phyloP scores from a whole-genome alignment of 2,329 filamentous ascomycete genomes.

The Calycina herbarum region DNA sequence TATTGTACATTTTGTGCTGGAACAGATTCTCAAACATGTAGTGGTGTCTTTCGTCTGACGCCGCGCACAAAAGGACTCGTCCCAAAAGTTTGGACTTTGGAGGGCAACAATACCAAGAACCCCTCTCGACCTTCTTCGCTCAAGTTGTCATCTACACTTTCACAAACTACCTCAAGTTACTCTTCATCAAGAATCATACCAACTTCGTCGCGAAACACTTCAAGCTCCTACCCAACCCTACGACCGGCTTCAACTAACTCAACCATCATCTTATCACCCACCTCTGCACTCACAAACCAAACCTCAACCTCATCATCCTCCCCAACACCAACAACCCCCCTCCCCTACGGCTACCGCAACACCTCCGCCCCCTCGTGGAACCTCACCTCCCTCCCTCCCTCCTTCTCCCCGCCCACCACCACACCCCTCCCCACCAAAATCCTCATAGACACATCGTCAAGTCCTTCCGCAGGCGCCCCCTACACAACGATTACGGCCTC shows the following conservation, averaged over 20 bases:
- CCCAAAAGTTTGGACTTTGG: constrained; percentile 6
- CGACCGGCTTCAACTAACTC: not conserved
- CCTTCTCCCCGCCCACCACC: not conserved
- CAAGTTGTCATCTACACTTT: not conserved
- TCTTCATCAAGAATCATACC: not conserved
- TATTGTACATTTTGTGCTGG: constrained; percentile 15
- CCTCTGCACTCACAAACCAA: not conserved
- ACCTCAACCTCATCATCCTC: not conserved
- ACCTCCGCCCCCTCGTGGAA: not conserved
- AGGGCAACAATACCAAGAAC: no score
- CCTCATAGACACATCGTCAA: not conserved
- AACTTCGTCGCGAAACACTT: not conserved
- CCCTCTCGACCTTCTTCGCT: not conserved
- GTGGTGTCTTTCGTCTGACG: constrained; percentile 8
- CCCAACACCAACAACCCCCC: not conserved
- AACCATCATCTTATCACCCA: not conserved
- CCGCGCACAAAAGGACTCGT: not conserved
- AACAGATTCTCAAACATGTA: constrained; percentile 11
- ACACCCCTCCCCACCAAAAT: not conserved
- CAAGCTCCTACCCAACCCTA: not conserved
- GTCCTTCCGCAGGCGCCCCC: not conserved
- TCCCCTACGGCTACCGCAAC: not conserved
- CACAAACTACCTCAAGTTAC: not conserved
- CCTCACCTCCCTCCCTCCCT: not conserved
- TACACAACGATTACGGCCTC: constrained; percentile 3